Evolutionary conservation across 441 rosid genomes (phyloP), one percentile per base, ranked within the genome.

Genomic region (Populus trichocarpa): DNA sequence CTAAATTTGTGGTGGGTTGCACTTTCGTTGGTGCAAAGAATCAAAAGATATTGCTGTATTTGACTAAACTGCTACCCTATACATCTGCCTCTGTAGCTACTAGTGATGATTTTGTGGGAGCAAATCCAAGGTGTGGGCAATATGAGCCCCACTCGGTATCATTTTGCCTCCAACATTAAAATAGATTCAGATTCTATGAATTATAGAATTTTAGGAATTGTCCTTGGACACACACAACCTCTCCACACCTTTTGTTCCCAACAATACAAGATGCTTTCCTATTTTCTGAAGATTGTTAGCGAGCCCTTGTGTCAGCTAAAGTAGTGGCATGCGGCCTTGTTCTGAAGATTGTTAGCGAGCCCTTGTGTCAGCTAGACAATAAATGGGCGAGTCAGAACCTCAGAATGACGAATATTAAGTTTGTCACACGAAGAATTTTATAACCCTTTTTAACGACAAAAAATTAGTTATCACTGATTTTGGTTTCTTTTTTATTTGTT

Each of bases 111-210:
- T 71, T 33, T n/a, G 63, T 53, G 71, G 59, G 70, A 25, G 68
- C 32, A 75, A 75, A 68, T 71, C 32, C 32, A 65, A 9, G 35
- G 68, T 30, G 59, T 46, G 66, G 30, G 65, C 67, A 68, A 18
- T 33, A 65, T 25, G 14, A 64, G 80, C 68, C 80, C 78, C 78
- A 79, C 70, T 25, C 18, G 16, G 30, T 11, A 78, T 82, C 73
- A 36, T 26, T 72, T 9, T 78, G 76, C 73, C 64, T 78, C 69
- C 13, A 30, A 46, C 18, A 53, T 61, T 70, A 35, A 36, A 23
- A 5, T 22, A 57, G 73, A 73, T 22, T 28, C 53, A 76, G 67
- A 72, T 67, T 61, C 70, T 67, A 68, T 25, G 53, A 71, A 64
- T 69, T 63, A n/a, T 18, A 46, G n/a, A 79, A 35, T 35, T 59